Percentiles rank a stretch among this genome's conserved stretches.
Conservation (phyloP, 2,329 filamentous ascomycete species). For the Ascochyta viciae-villosae region DNA sequence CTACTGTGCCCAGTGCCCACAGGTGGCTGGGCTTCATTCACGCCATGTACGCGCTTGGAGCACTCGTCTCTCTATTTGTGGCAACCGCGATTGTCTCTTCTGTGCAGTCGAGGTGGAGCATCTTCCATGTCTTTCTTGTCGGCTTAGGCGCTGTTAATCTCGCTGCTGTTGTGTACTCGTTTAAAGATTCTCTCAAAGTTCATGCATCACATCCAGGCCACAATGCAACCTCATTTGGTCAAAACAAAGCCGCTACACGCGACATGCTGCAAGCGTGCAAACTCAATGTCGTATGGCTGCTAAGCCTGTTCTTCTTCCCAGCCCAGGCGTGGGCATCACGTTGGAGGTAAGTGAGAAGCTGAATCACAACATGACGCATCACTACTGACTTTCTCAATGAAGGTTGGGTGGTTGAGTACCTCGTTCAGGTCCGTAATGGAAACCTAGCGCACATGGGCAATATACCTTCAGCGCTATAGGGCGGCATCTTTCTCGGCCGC, state of each 20-base stretch:
- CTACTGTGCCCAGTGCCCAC: constrained; percentile 60
- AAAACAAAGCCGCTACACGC: no score
- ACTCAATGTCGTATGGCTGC: no score
- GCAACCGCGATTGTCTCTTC: constrained; percentile 33
- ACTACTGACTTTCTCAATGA: constrained; percentile 69
- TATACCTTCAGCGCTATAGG: constrained; percentile 66
- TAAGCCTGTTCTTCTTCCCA: no score
- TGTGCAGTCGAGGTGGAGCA: constrained; percentile 60
- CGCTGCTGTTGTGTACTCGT: background rate
- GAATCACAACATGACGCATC: constrained; percentile 57
- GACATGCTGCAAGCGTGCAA: no score
- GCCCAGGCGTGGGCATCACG: no score
- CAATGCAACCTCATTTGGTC: no score
- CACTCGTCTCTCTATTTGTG: constrained; percentile 63
- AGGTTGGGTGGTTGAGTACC: constrained; percentile 71
- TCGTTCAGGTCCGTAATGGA: constrained; percentile 66
- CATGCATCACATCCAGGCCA: constrained; percentile 44
- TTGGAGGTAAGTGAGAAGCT: no score
- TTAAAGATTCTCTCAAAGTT: background rate
- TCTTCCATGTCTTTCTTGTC: constrained; percentile 44
- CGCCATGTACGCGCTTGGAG: constrained; percentile 66
- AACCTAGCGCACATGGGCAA: constrained; percentile 66
- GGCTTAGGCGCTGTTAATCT: constrained; percentile 1
- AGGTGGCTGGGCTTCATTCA: constrained; percentile 70
- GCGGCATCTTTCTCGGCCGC: constrained; percentile 64